Conservation (phyloP, 2,329 filamentous ascomycete species). For the Aspergillus fructus region DNA sequence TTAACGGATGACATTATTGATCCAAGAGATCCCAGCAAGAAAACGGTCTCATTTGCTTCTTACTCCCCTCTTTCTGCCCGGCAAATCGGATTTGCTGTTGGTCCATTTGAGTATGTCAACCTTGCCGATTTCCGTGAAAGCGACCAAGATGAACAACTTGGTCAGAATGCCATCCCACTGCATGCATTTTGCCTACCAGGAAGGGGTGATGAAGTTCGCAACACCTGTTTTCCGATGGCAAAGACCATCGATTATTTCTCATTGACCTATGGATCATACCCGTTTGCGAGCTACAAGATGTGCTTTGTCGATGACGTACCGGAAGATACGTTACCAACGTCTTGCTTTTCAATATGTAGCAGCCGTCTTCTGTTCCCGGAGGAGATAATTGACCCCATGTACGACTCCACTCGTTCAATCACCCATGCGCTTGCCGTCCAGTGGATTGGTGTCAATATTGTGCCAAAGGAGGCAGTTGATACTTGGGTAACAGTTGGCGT, state of each 20-base stretch:
- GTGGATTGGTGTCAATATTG: conserved; percentile 91
- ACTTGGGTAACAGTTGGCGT: conserved; percentile 88
- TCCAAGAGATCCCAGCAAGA: conserved; percentile 73
- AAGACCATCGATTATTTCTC: conserved; percentile 88
- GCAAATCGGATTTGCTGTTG: conserved; percentile 90
- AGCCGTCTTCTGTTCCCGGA: conserved; percentile 80
- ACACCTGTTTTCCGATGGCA: conserved; percentile 82
- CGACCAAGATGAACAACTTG: conserved; percentile 87
- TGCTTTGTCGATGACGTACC: conserved; percentile 91
- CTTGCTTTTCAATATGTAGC: conserved; percentile 84
- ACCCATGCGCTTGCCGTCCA: conserved; percentile 85
- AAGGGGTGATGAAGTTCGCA: conserved; percentile 75
- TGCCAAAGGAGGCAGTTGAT: conserved; percentile 76
- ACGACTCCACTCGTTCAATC: conserved; percentile 75
- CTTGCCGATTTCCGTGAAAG: conserved; percentile 84
- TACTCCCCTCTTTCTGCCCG: conserved; percentile 74
- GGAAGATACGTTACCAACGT: conserved; percentile 71
- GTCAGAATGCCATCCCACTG: conserved; percentile 81
- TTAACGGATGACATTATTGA: conserved; percentile 80
- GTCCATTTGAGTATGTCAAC: conserved; percentile 92
- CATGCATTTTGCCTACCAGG: conserved; percentile 89
- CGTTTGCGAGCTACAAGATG: conserved; percentile 87
- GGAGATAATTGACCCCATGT: conserved; percentile 79
- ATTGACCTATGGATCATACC: conserved; percentile 83
- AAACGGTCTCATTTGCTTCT: conserved; percentile 82